Base-by-base conservation (phyloP, 129 eudicot genomes). In the Chrysanthemum lavandulifolium region DNA sequence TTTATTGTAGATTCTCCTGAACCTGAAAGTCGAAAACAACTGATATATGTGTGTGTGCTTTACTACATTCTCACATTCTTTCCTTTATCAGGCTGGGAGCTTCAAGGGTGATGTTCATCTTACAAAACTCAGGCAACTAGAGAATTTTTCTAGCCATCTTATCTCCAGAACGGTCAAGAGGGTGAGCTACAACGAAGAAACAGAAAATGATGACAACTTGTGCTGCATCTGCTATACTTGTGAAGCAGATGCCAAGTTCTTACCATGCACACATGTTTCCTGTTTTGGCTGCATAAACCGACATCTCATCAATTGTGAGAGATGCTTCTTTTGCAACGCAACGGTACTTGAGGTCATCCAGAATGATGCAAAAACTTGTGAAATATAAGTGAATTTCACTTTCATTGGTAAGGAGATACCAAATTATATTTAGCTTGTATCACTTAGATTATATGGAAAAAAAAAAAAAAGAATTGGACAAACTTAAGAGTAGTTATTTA, bases 261-360 rank as follows among this genome's bases (percentile, higher is more conserved):
- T 86, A 59, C 97, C 98, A 3, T 94, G 98, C 67, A 81, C 92
- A 36, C 98, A 94, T 61, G 68, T 72, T 14, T 94, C 98, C 19
- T 94, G 98, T 83, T 90, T 76, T 14, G 91, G 97, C 54, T 94
- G 98, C 91, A 86, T 94, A 68, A 86, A 96, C 14, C 84, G 98
- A 43, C 98, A 94, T 82, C 93, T 94, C 51, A 88, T 94, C 15
- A 94, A 94, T 74, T 86, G 98, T 76, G 87, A 86, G 65, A 90
- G 97, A 79, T 94, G 98, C 84, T 94, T 94, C 93, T 94, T 94
- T 68, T 94, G 98, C 95, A 94, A 94, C 56, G 82, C 93, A 16
- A 78, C 81, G 0, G 97, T 94, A 1, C 62, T 64, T 11, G 84
- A 84, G 75, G 92, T 94, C 48, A 59, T 81, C 31, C 83, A 48